Base-by-base conservation (phyloP, 768 basidiomycete genomes). In the Lactarius sanguifluus region DNA sequence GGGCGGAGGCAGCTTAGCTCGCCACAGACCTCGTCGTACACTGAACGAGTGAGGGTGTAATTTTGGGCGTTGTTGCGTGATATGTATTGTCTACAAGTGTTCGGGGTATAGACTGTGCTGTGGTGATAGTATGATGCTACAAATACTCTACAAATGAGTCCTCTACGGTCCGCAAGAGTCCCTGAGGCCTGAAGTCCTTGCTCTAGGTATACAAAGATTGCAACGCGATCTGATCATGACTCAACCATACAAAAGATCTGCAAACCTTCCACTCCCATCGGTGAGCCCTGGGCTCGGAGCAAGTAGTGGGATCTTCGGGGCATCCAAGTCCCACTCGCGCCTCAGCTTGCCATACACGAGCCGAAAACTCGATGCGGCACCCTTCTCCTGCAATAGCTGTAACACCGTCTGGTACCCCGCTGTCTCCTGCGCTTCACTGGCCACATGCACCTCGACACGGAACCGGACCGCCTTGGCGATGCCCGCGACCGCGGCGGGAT, bases 281-380 rank as follows among this genome's bases (percentile, higher is more conserved):
- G 71, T 70, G 65, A 73, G 60, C 50, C 71, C 71, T 1, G 77
- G 79, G 64, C 77, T 75, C 18, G 74, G 73, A 9, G 69, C 57
- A 56, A 36, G 69, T 70, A 38, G 40, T 10, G 68, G 70, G 28
- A 71, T 65, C 59, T 43, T 57, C 13, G 78, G 73, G 30, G 75
- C 73, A 64, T 88, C 87, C 72, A 91, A 73, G 58, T 85, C 84
- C 95, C 94, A 97, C 25, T 86, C 82, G 36, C 81, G 78, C 67
- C 82, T 80, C 64, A 97, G 75, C 50, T 86, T 81, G 66, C 81
- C 84, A 74, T 85, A 91, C 34, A 94, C 80, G 59, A 85, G 81
- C 76, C 87, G 90, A 79, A 97, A 93, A 34, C 84, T 88, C 28
- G 92, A 91, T 52, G 86, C 80, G 20, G 94, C 89, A 5, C 96